Evolutionary conservation across 1,284 basidiomycete genomes (phyloP).

Genomic region (Anthracocystis setariae): DNA sequence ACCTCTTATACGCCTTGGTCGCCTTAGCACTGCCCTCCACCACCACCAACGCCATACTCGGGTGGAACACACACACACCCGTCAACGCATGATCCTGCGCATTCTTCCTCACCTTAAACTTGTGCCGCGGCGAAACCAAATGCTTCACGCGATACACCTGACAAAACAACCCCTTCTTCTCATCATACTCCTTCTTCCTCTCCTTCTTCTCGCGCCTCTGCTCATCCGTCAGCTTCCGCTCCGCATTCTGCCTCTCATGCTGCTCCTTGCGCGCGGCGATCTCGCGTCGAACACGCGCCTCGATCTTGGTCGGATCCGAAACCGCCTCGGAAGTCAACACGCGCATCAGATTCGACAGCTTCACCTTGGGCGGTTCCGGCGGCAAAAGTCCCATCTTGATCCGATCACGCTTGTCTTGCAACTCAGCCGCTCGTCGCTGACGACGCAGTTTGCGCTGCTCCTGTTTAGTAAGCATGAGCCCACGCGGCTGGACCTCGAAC

Average conservation of each 20-base stretch:
- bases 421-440: constrained; percentile 84
- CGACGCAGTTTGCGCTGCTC: constrained; percentile 98
- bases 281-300: constrained; percentile 90
- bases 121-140: constrained; percentile 89
- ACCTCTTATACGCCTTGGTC: constrained; percentile 84
- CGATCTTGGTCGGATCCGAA: constrained; percentile 95
- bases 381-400: constrained; percentile 95
- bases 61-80: constrained; percentile 88
- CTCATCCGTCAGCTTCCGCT: constrained; percentile 89
- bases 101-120: constrained; percentile 95
- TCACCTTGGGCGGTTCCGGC: constrained; percentile 95
- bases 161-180: constrained; percentile 84
- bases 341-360: constrained; percentile 95
- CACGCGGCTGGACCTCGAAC: constrained; percentile 74
- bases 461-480: constrained; percentile 70
- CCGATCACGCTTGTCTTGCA: constrained; percentile 93
- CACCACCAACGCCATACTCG: constrained; percentile 86
- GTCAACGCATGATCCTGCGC: constrained; percentile 89
- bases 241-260: constrained; percentile 91
- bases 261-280: constrained; percentile 86
- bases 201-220: constrained; percentile 87
- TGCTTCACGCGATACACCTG: constrained; percentile 88
- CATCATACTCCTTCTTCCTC: constrained; percentile 70
- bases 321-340: constrained; percentile 95
- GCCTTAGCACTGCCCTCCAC: constrained; percentile 90